A percentile compares a stretch with the other conserved stretches of the same genome.
Conservation (phyloP, 2,329 filamentous ascomycete genomes). For the Colletotrichum truncatum region DNA sequence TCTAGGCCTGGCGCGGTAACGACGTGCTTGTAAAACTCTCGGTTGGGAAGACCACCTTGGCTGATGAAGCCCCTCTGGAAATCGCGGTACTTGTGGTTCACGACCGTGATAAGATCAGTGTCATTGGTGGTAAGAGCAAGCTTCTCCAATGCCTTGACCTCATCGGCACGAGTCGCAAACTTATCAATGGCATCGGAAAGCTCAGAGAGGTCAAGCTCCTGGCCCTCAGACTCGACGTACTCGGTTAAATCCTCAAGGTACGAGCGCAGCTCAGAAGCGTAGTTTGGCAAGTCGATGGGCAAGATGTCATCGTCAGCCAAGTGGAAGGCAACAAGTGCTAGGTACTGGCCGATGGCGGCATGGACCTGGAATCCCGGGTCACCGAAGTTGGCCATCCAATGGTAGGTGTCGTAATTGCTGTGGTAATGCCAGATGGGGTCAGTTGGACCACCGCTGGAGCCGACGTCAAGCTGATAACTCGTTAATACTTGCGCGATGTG, state of each 20-base stretch:
- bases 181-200: slow-evolving; percentile 48
- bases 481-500: slow-evolving; percentile 38
- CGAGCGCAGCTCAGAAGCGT: slow-evolving; percentile 46
- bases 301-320: slow-evolving; percentile 48
- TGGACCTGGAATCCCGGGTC: slow-evolving; percentile 74
- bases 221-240: slow-evolving; percentile 40
- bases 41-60: slow-evolving; percentile 54
- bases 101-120: slow-evolving; percentile 40
- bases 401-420: slow-evolving; percentile 81
- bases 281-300: slow-evolving; percentile 51
- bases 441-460: slow-evolving; percentile 51
- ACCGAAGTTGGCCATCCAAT: slow-evolving; percentile 85
- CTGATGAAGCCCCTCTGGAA: slow-evolving; percentile 59
- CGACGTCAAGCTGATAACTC: slow-evolving; percentile 64
- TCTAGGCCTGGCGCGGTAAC: slow-evolving; percentile 58
- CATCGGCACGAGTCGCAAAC: slow-evolving; percentile 43
- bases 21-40: slow-evolving; percentile 56
- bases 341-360: slow-evolving; percentile 60
- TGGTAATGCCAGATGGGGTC: slow-evolving; percentile 80
- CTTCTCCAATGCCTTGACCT: slow-evolving; percentile 42
- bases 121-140: slow-evolving; percentile 40
- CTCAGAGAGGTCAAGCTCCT: slow-evolving; percentile 46
- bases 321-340: slow-evolving; percentile 49
- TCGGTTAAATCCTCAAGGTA: slow-evolving; percentile 49
- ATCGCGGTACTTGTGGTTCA: slow-evolving; percentile 57